Evolutionary conservation across 805 yeast species (phyloP), one percentile per base, ranked within the genome.

Genomic region (Candida yuanshanica): DNA sequence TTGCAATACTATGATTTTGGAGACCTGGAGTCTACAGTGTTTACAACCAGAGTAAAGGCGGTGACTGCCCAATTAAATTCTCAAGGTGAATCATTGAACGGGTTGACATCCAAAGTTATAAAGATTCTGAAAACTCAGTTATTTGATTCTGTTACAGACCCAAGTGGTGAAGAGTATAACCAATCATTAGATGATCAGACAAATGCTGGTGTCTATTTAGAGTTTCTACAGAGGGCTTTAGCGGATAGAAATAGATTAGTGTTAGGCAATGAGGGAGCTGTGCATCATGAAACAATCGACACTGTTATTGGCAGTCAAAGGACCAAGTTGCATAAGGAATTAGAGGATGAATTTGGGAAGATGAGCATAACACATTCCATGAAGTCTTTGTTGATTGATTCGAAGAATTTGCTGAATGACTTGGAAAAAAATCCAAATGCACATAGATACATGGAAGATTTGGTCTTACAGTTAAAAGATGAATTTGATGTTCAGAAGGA

Each of bases 181-280:
- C 74, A 72, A 5, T 80, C 95, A 0, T 65, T 91, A 37, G 76
- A 77, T 33, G 81, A 75, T 36, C 98, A 91, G 59, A 95, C 83
- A 43, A 69, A 74, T 43, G 82, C 82, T 0, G 76, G 77, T 32
- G 69, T 75, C 0, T 71, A 77, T 42, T 64, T 85, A 43, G 77
- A 75, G 38, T 72, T 75, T 16, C 44, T 84, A 7, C 77, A 77
- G 41, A 60, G 66, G 36, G 53, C 69, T 4, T 49, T 79, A 24
- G 59, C 53, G 22, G 81, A 76, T 48, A 58, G 83, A 42, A 72
- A 62, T 20, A 42, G 48, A 4, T 48, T 65, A 1, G 32, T 72
- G 6, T 17, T n/a, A 7, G 34, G 34, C 4, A 31, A 3, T n/a
- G 18, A 14, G 16, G 18, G 31, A n/a, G 25, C 25, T 31, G 5